Evolutionary conservation across 257 asterid species (phyloP).

Genomic region (Nicotiana otophora): DNA sequence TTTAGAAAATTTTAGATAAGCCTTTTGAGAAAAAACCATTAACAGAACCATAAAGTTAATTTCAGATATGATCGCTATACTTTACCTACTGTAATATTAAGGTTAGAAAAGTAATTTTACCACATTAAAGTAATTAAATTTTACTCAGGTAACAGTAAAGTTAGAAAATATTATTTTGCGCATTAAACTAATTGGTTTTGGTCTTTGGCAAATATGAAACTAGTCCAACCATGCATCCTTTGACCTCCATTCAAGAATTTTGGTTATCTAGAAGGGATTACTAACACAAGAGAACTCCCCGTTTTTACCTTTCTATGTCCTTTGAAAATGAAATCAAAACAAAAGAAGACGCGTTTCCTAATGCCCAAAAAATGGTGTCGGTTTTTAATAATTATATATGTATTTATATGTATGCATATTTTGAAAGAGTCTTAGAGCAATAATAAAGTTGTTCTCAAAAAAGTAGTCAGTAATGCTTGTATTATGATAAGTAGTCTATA

Average conservation of each 20-base stretch:
- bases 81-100: neutral
- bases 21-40: too few relatives aligned
- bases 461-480: too few relatives aligned
- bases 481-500: too few relatives aligned
- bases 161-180: neutral
- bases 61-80: too few relatives aligned
- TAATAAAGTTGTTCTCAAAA: too few relatives aligned
- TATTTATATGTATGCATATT: too few relatives aligned
- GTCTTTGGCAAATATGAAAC: neutral
- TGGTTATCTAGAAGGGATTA: slow-evolving; percentile 14
- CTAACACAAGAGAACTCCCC: neutral
- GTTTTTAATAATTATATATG: neutral
- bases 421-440: too few relatives aligned
- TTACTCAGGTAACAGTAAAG: neutral
- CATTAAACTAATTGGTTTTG: neutral
- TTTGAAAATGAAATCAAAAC: neutral
- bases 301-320: neutral
- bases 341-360: neutral
- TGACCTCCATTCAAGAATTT: neutral
- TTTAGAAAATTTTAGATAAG: neutral
- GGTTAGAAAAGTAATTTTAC: neutral
- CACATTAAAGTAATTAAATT: neutral
- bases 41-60: too few relatives aligned
- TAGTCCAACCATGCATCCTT: neutral
- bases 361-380: neutral